Evolutionary conservation across 2,329 filamentous ascomycete genomes (phyloP).

Genomic region (Colletotrichum graminicola): DNA sequence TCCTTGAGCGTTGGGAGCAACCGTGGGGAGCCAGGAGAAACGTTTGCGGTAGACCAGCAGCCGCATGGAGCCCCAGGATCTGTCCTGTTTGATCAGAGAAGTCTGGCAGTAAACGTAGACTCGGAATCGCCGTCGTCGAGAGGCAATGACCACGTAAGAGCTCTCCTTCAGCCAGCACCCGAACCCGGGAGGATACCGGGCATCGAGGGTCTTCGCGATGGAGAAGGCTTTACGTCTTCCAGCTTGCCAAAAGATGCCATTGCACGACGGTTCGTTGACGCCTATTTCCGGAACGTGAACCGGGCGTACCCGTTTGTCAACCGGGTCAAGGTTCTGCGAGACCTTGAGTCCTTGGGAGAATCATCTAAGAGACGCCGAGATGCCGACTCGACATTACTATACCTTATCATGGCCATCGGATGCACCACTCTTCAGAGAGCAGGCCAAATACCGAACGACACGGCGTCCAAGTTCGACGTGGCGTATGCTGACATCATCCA

Average conservation of each 20-base stretch:
- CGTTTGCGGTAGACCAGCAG: conserved; percentile 12
- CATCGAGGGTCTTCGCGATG: conserved; percentile 36
- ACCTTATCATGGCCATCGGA: conserved; percentile 61
- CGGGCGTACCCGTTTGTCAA: conserved; percentile 61
- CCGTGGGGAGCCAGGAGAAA: conserved; percentile 21
- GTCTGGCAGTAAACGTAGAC: conserved; percentile 28
- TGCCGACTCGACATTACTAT: conserved; percentile 53
- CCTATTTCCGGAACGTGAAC: conserved; percentile 61
- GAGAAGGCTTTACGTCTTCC: conserved; percentile 23
- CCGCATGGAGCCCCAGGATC: conserved; percentile 4
- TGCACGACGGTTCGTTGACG: conserved; percentile 54
- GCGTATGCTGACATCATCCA: conserved; percentile 56
- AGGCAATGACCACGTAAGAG: conserved; percentile 28
- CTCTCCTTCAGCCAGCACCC: conserved; percentile 30
- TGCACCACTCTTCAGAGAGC: conserved; percentile 58
- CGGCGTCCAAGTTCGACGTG: conserved; percentile 51
- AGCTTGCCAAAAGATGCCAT: conserved; percentile 45
- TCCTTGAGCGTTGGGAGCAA: conserved; percentile 31
- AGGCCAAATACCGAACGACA: conserved; percentile 54
- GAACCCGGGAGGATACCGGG: conserved; percentile 25
- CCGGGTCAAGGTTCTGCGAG: conserved; percentile 50
- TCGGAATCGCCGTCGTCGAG: conserved; percentile 26
- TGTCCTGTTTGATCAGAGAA: conserved; percentile 22
- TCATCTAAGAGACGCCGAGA: conserved; percentile 46
- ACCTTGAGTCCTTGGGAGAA: conserved; percentile 50